Evolutionary conservation across 2,329 filamentous ascomycete species (phyloP).

Genomic region (Phoma sp.): DNA sequence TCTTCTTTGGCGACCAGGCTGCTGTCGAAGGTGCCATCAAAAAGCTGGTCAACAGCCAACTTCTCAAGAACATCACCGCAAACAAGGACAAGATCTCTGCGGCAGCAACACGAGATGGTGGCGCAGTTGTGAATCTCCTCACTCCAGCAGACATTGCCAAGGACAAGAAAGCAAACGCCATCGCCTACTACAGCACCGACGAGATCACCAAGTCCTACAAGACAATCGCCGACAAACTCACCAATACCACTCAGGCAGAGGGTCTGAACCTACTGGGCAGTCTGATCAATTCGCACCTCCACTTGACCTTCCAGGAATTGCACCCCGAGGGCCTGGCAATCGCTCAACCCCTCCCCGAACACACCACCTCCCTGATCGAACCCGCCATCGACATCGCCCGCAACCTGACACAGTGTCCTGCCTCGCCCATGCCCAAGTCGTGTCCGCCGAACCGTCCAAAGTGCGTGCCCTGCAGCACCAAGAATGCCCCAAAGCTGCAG

Average conservation of each 20-base stretch:
- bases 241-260: conserved; percentile 59
- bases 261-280: conserved; percentile 72
- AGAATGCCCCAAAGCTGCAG: conserved; percentile 70
- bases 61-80: conserved; percentile 64
- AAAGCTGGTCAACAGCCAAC: conserved; percentile 50
- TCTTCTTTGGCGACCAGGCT: conserved; percentile 75
- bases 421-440: conserved; percentile 74
- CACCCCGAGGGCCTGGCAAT: conserved; percentile 81
- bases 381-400: conserved; percentile 74
- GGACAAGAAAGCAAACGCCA: conserved; percentile 69
- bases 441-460: conserved; percentile 83
- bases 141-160: conserved; percentile 66
- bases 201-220: conserved; percentile 70
- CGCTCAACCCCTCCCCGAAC: conserved; percentile 77
- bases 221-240: conserved; percentile 69
- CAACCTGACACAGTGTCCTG: conserved; percentile 77
- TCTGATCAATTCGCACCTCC: conserved; percentile 85
- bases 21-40: conserved; percentile 54
- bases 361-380: conserved; percentile 76
- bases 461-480: conserved; percentile 74
- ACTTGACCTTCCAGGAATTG: conserved; percentile 81
- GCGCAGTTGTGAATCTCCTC: conserved; percentile 65
- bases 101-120: conserved; percentile 60
- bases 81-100: conserved; percentile 68
- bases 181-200: conserved; percentile 79